These are phyloP conservation scores for Colletotrichum tropicicola DNA, from an alignment of 2,329 filamentous ascomycete species.

Conservation along the genomic window DNA sequence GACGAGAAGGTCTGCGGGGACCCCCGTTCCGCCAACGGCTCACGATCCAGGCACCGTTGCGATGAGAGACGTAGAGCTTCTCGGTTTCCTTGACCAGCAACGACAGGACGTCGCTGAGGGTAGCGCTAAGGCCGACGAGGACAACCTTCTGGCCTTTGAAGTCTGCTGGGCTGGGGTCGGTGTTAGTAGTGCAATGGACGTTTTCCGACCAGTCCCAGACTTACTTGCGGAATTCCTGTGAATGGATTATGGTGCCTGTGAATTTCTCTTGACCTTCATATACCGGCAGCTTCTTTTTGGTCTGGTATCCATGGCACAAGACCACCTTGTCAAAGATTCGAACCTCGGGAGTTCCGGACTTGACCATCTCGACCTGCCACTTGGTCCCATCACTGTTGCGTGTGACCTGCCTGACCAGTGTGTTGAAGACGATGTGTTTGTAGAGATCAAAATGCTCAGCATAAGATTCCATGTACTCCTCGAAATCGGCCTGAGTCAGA, in stretches of 20 bases:
- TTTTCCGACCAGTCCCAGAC: background rate
- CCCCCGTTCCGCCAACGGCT: conserved; percentile 41
- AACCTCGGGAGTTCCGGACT: conserved; percentile 32
- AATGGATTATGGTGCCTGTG: conserved; percentile 48
- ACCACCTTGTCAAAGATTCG: conserved; percentile 49
- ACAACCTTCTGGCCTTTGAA: conserved; percentile 53
- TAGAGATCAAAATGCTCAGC: conserved; percentile 48
- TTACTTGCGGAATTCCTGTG: conserved; percentile 44
- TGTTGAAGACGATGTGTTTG: conserved; percentile 43
- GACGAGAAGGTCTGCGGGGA: conserved; percentile 43
- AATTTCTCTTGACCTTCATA: conserved; percentile 47
- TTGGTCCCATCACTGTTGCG: conserved; percentile 38
- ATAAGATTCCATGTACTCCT: conserved; percentile 50
- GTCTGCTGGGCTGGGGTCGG: conserved; percentile 34
- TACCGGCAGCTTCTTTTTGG: conserved; percentile 44
- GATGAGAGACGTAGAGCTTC: conserved; percentile 52
- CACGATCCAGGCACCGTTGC: conserved; percentile 46
- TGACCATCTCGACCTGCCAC: conserved; percentile 43
- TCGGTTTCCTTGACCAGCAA: conserved; percentile 43
- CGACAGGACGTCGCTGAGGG: conserved; percentile 45
- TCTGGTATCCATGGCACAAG: conserved; percentile 44
- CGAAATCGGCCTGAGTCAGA: conserved; percentile 37
- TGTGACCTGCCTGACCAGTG: conserved; percentile 39
- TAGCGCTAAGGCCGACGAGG: conserved; percentile 53
- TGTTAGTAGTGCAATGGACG: background rate